phyloP scores from a whole-genome alignment of 176 grass and related monocot species.

The Olyra latifolia region DNA sequence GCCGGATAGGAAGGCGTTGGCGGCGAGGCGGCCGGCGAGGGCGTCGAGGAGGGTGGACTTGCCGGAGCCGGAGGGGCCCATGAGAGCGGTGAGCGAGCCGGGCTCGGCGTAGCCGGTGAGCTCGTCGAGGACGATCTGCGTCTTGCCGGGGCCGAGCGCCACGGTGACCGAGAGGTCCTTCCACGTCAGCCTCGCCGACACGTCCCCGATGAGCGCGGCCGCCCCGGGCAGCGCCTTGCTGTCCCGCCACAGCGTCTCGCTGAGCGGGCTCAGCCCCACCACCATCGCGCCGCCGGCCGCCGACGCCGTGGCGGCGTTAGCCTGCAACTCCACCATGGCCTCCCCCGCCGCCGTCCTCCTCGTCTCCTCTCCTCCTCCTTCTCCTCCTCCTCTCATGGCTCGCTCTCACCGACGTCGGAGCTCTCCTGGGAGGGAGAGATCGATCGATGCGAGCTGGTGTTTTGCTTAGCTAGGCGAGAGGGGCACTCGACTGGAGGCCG shows the following conservation, averaged over 20 bases:
- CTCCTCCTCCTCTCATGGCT: constrained; percentile 41
- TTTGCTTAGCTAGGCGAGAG: constrained; percentile 13
- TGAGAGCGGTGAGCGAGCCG: constrained; percentile 76
- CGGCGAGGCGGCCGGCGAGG: constrained; percentile 80
- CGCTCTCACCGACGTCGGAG: neutral
- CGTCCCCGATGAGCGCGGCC: constrained; percentile 68
- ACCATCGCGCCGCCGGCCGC: constrained; percentile 43
- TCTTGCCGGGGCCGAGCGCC: constrained; percentile 68
- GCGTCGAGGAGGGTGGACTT: constrained; percentile 98
- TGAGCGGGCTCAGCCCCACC: constrained; percentile 80
- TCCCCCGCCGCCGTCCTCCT: constrained; percentile 47
- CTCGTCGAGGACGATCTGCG: constrained; percentile 75
- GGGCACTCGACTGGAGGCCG: constrained; percentile 6
- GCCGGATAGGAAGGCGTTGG: constrained; percentile 93
- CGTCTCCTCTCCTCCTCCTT: constrained; percentile 18
- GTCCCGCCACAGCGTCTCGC: constrained; percentile 89
- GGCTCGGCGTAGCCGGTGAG: constrained; percentile 94
- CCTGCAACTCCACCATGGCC: constrained; percentile 80
- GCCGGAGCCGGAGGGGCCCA: constrained; percentile 95
- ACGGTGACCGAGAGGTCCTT: constrained; percentile 91
- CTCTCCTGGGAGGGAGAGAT: neutral
- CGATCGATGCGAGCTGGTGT: neutral
- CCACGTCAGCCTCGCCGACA: constrained; percentile 93
- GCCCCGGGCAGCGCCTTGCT: constrained; percentile 44
- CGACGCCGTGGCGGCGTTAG: constrained; percentile 50